phyloP scores from a whole-genome alignment of 129 eudicot species.

The Silybum marianum region DNA sequence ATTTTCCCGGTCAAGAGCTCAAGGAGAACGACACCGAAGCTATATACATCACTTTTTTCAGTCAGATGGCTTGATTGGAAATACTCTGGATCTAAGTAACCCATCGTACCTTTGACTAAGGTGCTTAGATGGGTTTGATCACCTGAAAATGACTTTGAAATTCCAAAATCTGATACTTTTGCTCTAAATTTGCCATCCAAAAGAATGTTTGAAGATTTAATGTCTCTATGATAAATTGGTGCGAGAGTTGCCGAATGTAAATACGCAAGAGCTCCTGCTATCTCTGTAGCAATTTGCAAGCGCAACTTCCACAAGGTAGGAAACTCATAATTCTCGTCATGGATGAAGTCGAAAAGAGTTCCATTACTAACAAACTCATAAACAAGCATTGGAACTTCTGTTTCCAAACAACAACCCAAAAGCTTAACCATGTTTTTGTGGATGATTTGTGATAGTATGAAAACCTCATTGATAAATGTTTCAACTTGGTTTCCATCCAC shows the following conservation, averaged over 20 bases:
- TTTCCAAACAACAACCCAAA: slow-evolving; percentile 52
- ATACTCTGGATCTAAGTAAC: slow-evolving; percentile 20
- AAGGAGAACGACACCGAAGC: slow-evolving; percentile 15
- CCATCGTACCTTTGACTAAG: slow-evolving; percentile 14
- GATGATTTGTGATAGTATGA: slow-evolving; percentile 44
- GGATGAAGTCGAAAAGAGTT: slow-evolving; percentile 27
- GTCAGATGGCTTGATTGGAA: slow-evolving; percentile 2
- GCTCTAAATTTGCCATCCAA: not conserved
- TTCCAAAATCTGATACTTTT: not conserved
- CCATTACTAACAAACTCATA: slow-evolving; percentile 43
- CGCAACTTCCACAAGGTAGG: slow-evolving; percentile 42
- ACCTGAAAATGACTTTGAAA: not conserved
- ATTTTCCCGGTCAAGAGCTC: slow-evolving; percentile 11
- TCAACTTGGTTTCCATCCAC: slow-evolving; percentile 49
- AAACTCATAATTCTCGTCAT: slow-evolving; percentile 10
- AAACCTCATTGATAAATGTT: slow-evolving; percentile 54
- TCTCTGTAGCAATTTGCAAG: slow-evolving; percentile 45
- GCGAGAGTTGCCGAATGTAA: slow-evolving; percentile 18
- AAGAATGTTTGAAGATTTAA: not conserved
- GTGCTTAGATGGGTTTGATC: not conserved
- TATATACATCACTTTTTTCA: slow-evolving; percentile 20
- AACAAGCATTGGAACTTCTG: slow-evolving; percentile 51
- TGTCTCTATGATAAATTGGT: slow-evolving; percentile 49
- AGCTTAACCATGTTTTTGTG: slow-evolving; percentile 48
- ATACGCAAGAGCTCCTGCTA: slow-evolving; percentile 39